phyloP scores from a whole-genome alignment of 2,329 filamentous ascomycete species.

The Exophiala dermatitidis region DNA sequence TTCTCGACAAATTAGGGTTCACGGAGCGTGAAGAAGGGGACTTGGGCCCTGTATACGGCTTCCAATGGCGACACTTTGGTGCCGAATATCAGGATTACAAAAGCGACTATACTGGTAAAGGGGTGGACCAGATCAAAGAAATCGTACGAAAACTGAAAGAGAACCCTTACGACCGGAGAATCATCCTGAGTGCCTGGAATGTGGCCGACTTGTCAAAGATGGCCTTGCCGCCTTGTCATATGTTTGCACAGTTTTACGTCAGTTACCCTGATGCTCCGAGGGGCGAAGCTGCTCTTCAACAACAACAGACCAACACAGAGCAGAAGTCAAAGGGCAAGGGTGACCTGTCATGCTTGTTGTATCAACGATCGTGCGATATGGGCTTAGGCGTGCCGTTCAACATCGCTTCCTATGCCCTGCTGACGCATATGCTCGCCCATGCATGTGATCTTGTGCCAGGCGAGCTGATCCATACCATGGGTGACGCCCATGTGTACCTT shows the following conservation, averaged over 20 bases:
- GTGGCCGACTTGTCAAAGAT: slow-evolving; percentile 76
- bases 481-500: slow-evolving; percentile 91
- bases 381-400: slow-evolving; percentile 96
- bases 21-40: slow-evolving; percentile 77
- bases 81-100: slow-evolving; percentile 74
- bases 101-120: slow-evolving; percentile 77
- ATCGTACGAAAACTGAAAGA: slow-evolving; percentile 79
- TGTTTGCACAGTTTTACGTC: slow-evolving; percentile 96
- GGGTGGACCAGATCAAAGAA: slow-evolving; percentile 86
- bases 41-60: slow-evolving; percentile 91
- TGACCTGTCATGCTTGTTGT: slow-evolving; percentile 76
- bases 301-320: slow-evolving; percentile 1
- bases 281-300: slow-evolving; percentile 25
- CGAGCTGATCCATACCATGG: slow-evolving; percentile 89
- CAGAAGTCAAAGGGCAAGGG: slow-evolving; percentile 48
- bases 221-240: slow-evolving; percentile 90
- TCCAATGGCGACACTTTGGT: slow-evolving; percentile 98
- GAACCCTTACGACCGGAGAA: slow-evolving; percentile 79
- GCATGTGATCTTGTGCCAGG: slow-evolving; percentile 78
- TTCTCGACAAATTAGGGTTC: slow-evolving; percentile 78
- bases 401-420: slow-evolving; percentile 85
- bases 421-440: slow-evolving; percentile 92
- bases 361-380: slow-evolving; percentile 95
- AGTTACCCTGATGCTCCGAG: slow-evolving; percentile 53
- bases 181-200: slow-evolving; percentile 93